Base-by-base conservation (phyloP, 228 moss, liverwort and hornwort genomes). In the Sphagnum fallax region DNA sequence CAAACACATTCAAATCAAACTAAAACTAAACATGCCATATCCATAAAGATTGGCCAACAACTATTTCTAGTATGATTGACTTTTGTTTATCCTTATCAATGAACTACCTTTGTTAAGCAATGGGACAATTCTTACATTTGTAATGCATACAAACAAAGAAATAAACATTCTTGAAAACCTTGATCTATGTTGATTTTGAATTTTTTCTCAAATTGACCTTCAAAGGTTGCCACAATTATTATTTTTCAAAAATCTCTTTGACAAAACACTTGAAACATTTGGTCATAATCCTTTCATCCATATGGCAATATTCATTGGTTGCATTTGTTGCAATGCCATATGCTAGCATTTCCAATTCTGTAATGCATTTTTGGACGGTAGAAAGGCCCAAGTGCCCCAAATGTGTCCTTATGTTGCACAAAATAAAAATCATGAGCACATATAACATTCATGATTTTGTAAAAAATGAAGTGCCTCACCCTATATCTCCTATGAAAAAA, bases 281-380 rank as follows among this genome's bases (percentile, higher is more conserved):
- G 11, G 16, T 62, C 4, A 15, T 62, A n/a, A 15, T 62, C 0
- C 11, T 10, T 32, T 62, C 62, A 14, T 15, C 9, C 16, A 62
- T n/a, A 6, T 15, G 10, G 1, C 15, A 62, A 62, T 4, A 62
- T 62, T 62, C 18, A 32, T 62, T 15, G 6, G 62, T 62, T 4
- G 62, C 62, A 62, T 62, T 15, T 10, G 62, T 15, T 62, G n/a
- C 62, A 32, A 62, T 15, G 6, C 62, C 62, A 62, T 62, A 62
- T 32, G 62, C 62, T 10, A 62, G 62, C 62, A 62, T 62, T 10
- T 32, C 7, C 9, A 62, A 15, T 62, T 6, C 62, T 10, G 0
- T 4, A 6, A 6, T 62, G 62, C 53, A 55, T 55, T 55, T 55
- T 55, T 14, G 62, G 7, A 62, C 4, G 6, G 62, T 10, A 7